Evolutionary conservation across 108 stramenopile species (phyloP), one percentile per base, ranked within the genome.

Genomic region (Fragilaria radians): DNA sequence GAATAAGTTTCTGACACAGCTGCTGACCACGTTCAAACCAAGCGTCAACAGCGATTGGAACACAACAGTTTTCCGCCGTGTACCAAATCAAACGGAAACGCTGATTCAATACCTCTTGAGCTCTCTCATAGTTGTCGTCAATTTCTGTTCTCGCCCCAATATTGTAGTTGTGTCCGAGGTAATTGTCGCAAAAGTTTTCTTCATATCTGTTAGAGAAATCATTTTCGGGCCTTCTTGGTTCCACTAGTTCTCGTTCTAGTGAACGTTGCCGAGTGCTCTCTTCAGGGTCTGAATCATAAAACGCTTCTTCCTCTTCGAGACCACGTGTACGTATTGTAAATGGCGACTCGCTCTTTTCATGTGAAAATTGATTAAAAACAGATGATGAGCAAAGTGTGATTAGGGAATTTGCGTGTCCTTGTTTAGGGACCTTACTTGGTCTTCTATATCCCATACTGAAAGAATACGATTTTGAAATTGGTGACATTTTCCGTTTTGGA

Each of bases 281-380:
- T 56, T 79, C 78, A 18, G 78, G 78, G 46, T 79, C 78, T 24
- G 69, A 70, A 31, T 79, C 78, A 45, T 79, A 79, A 54, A 57
- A 73, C 25, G 56, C 29, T 26, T 57, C 58, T 14, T 68, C 66
- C 27, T 72, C 65, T 11, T 22, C 36, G 7, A 9, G 22, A 24
- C 34, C 46, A 0, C 42, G 32, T 33, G 45, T 25, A 0, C 22
- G 23, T 31, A 52, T 57, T n/a, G 46, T 31, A 4, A 61, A 9
- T n/a, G 55, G 49, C 46, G 9, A 47, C 18, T 26, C 29, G 27
- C 17, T 45, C 2, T 45, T 32, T 1, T 27, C 53, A n/a, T n/a
- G n/a, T n/a, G n/a, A n/a, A n/a, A n/a, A n/a, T n/a, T n/a, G n/a
- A n/a, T n/a, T n/a, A n/a, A n/a, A n/a, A 46, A 25, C 59, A 32